Conservation (phyloP, 176 grass and related monocot species). For the Canna indica region DNA sequence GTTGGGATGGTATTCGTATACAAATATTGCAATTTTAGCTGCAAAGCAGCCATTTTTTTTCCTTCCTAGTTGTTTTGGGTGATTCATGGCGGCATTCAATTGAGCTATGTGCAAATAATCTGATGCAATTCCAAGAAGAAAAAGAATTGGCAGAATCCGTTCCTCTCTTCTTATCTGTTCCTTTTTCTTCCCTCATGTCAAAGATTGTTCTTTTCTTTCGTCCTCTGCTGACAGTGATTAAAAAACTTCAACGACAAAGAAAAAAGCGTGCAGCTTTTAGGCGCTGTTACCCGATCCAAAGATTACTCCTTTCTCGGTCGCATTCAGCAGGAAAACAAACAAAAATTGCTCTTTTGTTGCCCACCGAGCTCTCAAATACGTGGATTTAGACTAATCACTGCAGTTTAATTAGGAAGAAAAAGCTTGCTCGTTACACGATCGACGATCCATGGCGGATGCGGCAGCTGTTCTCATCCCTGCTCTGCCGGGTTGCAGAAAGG, state of each 20-base stretch:
- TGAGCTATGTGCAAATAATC: slow-evolving; percentile 12
- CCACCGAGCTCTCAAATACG: background rate
- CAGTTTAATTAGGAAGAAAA: background rate
- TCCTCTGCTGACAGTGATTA: background rate
- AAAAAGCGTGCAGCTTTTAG: background rate
- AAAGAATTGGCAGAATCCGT: background rate
- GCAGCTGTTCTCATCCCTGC: background rate
- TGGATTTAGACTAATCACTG: too few relatives aligned
- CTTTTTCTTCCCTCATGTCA: background rate
- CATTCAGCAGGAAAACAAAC: background rate
- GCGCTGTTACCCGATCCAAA: background rate
- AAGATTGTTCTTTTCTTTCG: background rate
- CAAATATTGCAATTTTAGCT: slow-evolving; percentile 38
- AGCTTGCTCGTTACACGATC: background rate
- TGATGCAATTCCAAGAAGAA: slow-evolving; percentile 2
- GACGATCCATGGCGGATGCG: background rate
- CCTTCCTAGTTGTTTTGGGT: slow-evolving; percentile 13
- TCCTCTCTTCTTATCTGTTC: background rate
- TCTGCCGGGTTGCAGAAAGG: background rate
- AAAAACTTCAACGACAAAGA: background rate
- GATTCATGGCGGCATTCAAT: slow-evolving; percentile 9
- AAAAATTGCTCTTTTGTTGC: background rate
- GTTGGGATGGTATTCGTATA: slow-evolving; percentile 28
- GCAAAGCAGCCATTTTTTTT: slow-evolving; percentile 46
- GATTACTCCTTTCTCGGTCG: background rate